Evolutionary conservation across 495 filamentous ascomycete species (phyloP).

Genomic region (Penicillium goetzii): DNA sequence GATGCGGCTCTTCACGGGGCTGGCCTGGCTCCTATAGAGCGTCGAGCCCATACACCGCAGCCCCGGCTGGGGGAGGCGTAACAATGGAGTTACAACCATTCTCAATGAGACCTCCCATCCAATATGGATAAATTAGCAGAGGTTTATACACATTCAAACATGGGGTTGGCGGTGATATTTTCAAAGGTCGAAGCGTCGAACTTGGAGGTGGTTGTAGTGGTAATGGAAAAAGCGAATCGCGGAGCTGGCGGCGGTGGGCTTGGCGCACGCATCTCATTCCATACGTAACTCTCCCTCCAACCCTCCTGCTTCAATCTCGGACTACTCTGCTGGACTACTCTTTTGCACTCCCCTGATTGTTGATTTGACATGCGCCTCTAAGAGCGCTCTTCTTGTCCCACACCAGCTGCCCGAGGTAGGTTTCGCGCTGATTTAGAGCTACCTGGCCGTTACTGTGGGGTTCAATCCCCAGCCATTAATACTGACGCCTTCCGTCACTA

Average conservation of each 20-base stretch:
- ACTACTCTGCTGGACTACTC: conserved; percentile 3
- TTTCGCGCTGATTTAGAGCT: conserved; percentile 16
- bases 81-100: conserved; percentile 44
- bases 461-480: conserved; percentile 29
- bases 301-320: conserved; percentile 6
- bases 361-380: conserved; percentile 20
- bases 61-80: conserved; percentile 38
- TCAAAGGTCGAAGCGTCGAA: conserved; percentile 5
- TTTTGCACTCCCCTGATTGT: conserved; percentile 6
- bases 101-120: conserved; percentile 20
- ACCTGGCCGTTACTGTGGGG: conserved; percentile 32
- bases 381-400: conserved; percentile 1
- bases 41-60: conserved; percentile 31
- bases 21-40: conserved; percentile 24
- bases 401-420: conserved; percentile 23
- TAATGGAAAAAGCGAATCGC: conserved; percentile 15
- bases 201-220: conserved; percentile 7
- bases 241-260: conserved; percentile 24
- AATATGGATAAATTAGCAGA: conserved; percentile 8
- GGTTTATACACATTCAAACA: conserved; percentile 20
- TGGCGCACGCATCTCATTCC: conserved; percentile 26
- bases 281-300: conserved; percentile 21
- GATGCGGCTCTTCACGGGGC: conserved; percentile 17
- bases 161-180: conserved; percentile 11
- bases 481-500: conserved; percentile 34